These are phyloP conservation scores for Allium sativum DNA, from an alignment of 106 monocot species.

Conservation along the genomic window DNA sequence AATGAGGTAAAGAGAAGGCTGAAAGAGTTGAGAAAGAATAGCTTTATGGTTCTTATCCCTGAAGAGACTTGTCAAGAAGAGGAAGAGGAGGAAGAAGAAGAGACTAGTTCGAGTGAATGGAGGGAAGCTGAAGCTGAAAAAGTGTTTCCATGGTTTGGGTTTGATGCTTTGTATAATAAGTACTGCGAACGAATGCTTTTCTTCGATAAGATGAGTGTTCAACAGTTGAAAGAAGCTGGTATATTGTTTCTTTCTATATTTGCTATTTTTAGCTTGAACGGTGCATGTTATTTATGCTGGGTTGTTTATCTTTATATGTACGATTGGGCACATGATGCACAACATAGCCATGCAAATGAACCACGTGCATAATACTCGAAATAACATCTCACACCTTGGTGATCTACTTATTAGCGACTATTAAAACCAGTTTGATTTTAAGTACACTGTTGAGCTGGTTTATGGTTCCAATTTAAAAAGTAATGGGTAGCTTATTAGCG, in stretches of 20 bases:
- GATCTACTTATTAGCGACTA: too few relatives aligned
- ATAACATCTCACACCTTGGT: too few relatives aligned
- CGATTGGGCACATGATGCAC: too few relatives aligned
- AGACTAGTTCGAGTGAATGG: conserved; percentile 68
- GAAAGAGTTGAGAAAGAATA: conserved; percentile 93
- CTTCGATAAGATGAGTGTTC: conserved; percentile 62
- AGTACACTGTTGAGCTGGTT: too few relatives aligned
- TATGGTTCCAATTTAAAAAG: too few relatives aligned
- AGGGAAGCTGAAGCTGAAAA: conserved; percentile 44
- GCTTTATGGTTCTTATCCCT: conserved; percentile 96
- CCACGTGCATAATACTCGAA: too few relatives aligned
- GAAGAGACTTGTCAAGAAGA: conserved; percentile 59
- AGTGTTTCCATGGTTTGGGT: conserved; percentile 36
- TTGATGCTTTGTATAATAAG: conserved; percentile 61
- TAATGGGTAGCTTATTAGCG: too few relatives aligned
- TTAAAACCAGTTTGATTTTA: too few relatives aligned
- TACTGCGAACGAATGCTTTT: conserved; percentile 83
- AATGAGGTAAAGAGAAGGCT: conserved; percentile 89
- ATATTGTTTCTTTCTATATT: background rate
- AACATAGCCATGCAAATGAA: too few relatives aligned
- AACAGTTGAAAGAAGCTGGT: conserved; percentile 63
- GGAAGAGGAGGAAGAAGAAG: conserved; percentile 47
- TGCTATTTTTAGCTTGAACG: background rate
- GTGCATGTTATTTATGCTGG: too few relatives aligned
- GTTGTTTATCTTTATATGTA: too few relatives aligned